Evolutionary conservation across 306 rosid species (phyloP).

Genomic region (Lagenaria siceraria): DNA sequence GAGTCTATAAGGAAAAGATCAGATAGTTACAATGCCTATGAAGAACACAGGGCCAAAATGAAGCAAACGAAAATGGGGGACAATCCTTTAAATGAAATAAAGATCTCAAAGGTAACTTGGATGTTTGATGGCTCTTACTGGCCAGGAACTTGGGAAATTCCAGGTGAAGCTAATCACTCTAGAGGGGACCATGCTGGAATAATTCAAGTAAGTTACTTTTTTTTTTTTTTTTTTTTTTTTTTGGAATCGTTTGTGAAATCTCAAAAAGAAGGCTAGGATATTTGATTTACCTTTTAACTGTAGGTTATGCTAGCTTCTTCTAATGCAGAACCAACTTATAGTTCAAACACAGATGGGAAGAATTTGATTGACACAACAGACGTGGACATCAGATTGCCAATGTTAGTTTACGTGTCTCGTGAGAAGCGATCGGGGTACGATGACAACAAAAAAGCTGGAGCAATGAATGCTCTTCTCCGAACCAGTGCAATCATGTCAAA

Average conservation of each 20-base stretch:
- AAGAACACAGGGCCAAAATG: conserved; percentile 63
- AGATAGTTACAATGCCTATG: conserved; percentile 67
- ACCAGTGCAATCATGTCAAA: conserved; percentile 84
- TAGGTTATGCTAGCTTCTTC: conserved; percentile 88
- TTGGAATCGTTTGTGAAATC: neutral
- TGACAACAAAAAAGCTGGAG: conserved; percentile 85
- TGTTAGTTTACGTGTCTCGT: conserved; percentile 82
- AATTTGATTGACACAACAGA: conserved; percentile 59
- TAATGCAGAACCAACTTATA: conserved; percentile 54
- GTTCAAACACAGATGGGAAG: conserved; percentile 45
- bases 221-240: no score
- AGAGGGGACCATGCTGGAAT: conserved; percentile 82
- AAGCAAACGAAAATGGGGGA: conserved; percentile 55
- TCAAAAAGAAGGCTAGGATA: neutral
- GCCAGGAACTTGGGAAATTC: conserved; percentile 69
- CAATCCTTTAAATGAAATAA: conserved; percentile 30
- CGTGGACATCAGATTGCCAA: conserved; percentile 61
- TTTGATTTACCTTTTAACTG: neutral
- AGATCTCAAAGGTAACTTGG: conserved; percentile 66
- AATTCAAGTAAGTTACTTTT: conserved; percentile 64
- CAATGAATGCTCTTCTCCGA: conserved; percentile 78
- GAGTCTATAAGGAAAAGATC: conserved; percentile 74
- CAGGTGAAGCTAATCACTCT: conserved; percentile 58
- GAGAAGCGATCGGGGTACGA: conserved; percentile 73
- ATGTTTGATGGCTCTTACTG: conserved; percentile 88